Evolutionary conservation across 179 eudicot species (phyloP), one percentile per base, ranked within the genome.

Genomic region (Silene vulgaris): DNA sequence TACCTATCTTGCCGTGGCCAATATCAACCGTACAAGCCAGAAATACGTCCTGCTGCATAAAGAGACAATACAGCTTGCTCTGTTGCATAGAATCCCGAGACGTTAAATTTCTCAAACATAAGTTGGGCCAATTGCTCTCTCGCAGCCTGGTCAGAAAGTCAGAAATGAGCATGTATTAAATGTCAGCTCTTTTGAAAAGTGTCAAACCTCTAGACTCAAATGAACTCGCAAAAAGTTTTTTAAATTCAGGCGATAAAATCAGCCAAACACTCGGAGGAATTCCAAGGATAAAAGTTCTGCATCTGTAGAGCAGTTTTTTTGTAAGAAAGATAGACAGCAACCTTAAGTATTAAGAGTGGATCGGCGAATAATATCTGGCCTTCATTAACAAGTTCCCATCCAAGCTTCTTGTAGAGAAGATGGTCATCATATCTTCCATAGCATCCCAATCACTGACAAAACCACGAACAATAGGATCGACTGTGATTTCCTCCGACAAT

Each of bases 1-100:
- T 83, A 91, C 98, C 98, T 80, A 92, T 89, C 85, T 92, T 90
- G 52, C 99, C 99, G 84, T 95, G 99, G 68, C 99, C 99, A 76
- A 92, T 86, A 84, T 92, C 99, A 75, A 95, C 99, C 26, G 96
- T 82, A 80, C 99, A 92, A 23, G 73, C 97, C 99, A 21, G 99
- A 95, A 75, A 95, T 95, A 75, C 99, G 96, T 2, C 99, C 99
- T 26, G 93, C 97, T 2, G 99, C 99, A 83, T 95, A 95, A 28
- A 95, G 90, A 23, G 99, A 95, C 71, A 95, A 81, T 12, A 95
- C 99, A 59, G 99, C 93, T 87, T 95, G 99, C 78, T 95, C 99
- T 21, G 93, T 79, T 20, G 97, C 99, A 86, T 89, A 95, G 80
- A 95, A 95, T 62, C 97, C 99, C 13, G 99, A 92, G 48, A 95